phyloP scores from a whole-genome alignment of 257 asterid species.

The Leonotis leonurus region DNA sequence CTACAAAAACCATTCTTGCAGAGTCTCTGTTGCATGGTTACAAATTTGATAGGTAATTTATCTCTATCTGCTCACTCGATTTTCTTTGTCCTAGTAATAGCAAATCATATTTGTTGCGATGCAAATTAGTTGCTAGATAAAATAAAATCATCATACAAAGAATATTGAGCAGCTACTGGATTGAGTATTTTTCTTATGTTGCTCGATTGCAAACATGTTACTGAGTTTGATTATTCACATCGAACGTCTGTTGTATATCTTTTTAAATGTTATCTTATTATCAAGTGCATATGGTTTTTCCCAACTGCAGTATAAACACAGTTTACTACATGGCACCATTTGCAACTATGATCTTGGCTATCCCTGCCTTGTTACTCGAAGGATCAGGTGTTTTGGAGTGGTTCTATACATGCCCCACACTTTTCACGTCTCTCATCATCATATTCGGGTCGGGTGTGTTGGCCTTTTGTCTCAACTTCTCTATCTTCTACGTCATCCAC shows the following conservation, averaged over 20 bases:
- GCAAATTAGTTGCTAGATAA: background rate
- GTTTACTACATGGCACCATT: conserved; percentile 96
- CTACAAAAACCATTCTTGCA: conserved; percentile 76
- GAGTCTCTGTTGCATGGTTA: conserved; percentile 72
- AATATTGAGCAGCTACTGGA: background rate
- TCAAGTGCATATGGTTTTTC: background rate
- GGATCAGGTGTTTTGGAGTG: conserved; percentile 70
- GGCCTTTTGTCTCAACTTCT: conserved; percentile 91
- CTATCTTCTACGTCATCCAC: conserved; percentile 92
- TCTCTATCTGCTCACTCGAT: background rate
- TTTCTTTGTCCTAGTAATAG: background rate
- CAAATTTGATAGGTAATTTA: conserved; percentile 64
- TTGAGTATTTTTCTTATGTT: background rate
- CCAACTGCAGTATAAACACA: conserved; percentile 69
- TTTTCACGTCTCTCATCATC: conserved; percentile 53
- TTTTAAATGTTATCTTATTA: background rate
- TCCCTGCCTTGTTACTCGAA: conserved; percentile 79
- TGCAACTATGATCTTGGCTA: conserved; percentile 85
- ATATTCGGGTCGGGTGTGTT: conserved; percentile 82
- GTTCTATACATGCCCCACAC: conserved; percentile 52
- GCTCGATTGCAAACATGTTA: background rate
- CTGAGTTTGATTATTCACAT: no score
- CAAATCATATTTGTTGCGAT: background rate
- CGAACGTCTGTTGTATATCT: no score
- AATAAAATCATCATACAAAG: background rate